Percentiles rank a stretch among this genome's conserved stretches.
Evolutionary conservation across 352 stramenopile genomes (phyloP).

Genomic region (Pythium aquatile): DNA sequence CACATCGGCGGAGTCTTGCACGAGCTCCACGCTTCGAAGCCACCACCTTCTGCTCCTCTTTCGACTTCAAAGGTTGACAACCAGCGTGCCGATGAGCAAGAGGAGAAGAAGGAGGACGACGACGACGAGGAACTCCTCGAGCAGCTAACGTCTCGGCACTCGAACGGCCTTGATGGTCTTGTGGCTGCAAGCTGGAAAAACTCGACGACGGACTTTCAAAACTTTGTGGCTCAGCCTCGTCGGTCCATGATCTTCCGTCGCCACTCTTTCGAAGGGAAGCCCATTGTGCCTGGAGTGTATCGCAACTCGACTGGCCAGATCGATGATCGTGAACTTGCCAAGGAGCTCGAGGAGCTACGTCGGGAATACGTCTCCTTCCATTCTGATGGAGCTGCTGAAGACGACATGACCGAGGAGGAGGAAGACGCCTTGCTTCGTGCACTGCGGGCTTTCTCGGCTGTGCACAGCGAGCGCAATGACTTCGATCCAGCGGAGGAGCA

Average conservation of each 20-base stretch:
- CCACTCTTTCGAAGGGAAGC: conserved; percentile 3
- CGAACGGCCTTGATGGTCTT: neutral
- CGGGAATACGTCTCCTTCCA: neutral
- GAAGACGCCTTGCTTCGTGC: conserved; percentile 18
- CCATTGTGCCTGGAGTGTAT: conserved; percentile 6
- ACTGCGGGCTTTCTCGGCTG: conserved; percentile 10
- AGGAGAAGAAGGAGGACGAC: conserved; percentile 5
- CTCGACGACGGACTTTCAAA: conserved; percentile 23
- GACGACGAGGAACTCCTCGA: neutral
- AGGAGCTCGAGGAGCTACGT: conserved; percentile 20
- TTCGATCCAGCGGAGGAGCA: neutral
- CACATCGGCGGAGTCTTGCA: conserved; percentile 36
- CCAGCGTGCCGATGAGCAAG: neutral
- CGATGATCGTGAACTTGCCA: conserved; percentile 7
- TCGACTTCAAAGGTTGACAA: neutral
- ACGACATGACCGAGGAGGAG: conserved; percentile 15
- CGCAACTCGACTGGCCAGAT: conserved; percentile 17
- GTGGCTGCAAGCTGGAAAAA: conserved; percentile 4
- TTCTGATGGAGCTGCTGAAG: conserved; percentile 7
- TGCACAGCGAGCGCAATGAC: conserved; percentile 1
- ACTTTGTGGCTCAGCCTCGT: conserved; percentile 24
- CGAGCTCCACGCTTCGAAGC: neutral
- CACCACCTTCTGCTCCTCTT: neutral
- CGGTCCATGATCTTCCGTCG: conserved; percentile 23
- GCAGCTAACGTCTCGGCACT: neutral